Conservation (phyloP, 257 asterid genomes). For the Ballota nigra region DNA sequence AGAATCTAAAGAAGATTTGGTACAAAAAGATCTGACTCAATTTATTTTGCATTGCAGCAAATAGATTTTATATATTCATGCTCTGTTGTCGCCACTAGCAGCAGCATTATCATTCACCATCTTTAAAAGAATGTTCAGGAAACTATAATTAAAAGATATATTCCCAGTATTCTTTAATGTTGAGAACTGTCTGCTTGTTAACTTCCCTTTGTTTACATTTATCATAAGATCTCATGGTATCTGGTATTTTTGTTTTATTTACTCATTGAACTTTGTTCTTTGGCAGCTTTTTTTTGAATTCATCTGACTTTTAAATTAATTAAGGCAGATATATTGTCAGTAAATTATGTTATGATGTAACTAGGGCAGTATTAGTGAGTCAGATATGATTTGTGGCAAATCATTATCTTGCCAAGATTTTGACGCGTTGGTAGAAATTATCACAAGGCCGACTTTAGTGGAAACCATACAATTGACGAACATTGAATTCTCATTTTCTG, state of each 20-base stretch:
- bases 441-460: neutral
- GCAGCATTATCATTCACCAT: conserved; percentile 10
- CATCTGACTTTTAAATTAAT: neutral
- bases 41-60: neutral
- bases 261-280: neutral
- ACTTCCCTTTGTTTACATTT: neutral
- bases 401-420: neutral
- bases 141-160: conserved; percentile 7
- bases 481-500: neutral
- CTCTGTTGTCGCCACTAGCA: neutral
- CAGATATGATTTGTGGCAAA: neutral
- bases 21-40: conserved; percentile 22
- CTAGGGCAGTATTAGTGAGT: neutral
- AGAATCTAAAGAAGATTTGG: conserved; percentile 80
- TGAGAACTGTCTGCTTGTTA: neutral
- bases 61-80: conserved; percentile 5
- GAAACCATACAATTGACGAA: neutral
- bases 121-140: neutral
- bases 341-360: neutral
- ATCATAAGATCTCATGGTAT: neutral
- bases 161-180: neutral
- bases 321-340: neutral
- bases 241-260: neutral
- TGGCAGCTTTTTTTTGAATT: neutral
- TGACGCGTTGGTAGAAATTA: neutral